phyloP scores from a whole-genome alignment of 2,329 filamentous ascomycete genomes.

The Epicoccum nigrum region DNA sequence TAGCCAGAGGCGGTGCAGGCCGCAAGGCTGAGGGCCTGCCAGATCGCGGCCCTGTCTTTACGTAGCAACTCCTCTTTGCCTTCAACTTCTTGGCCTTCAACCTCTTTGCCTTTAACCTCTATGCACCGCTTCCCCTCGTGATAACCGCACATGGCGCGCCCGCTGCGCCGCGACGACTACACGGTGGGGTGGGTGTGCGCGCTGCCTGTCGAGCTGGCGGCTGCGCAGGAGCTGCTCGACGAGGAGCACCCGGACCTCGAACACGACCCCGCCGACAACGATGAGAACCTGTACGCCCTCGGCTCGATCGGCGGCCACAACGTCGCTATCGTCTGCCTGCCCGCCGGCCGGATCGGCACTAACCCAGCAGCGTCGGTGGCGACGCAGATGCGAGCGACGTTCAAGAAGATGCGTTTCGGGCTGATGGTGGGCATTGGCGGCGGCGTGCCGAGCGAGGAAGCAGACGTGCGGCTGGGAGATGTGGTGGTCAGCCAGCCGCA shows the following conservation, averaged over 20 bases:
- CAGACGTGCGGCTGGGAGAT: constrained; percentile 33
- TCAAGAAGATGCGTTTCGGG: constrained; percentile 44
- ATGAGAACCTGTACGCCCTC: constrained; percentile 30
- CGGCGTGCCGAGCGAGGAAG: constrained; percentile 24
- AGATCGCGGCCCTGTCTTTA: not conserved
- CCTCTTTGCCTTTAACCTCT: not conserved
- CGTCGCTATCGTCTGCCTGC: constrained; percentile 30
- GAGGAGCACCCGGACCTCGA: not conserved
- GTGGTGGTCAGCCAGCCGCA: constrained; percentile 31
- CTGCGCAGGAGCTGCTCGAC: constrained; percentile 16
- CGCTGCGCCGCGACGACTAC: constrained; percentile 14
- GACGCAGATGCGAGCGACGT: constrained; percentile 39
- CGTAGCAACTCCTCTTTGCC: not conserved
- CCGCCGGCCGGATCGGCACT: constrained; percentile 41
- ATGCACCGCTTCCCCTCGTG: not conserved
- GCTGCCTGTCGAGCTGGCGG: constrained; percentile 20
- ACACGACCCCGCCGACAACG: constrained; percentile 15
- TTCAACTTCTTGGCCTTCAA: too few relatives aligned
- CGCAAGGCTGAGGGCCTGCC: constrained; percentile 6
- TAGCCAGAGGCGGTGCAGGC: constrained; percentile 39
- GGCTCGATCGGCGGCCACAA: constrained; percentile 41
- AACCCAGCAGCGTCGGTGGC: constrained; percentile 43
- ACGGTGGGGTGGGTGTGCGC: constrained; percentile 27
- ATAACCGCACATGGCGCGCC: not conserved
- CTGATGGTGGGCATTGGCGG: constrained; percentile 55